phyloP scores from a whole-genome alignment of 2,329 filamentous ascomycete species.

The Colletotrichum trifolii region DNA sequence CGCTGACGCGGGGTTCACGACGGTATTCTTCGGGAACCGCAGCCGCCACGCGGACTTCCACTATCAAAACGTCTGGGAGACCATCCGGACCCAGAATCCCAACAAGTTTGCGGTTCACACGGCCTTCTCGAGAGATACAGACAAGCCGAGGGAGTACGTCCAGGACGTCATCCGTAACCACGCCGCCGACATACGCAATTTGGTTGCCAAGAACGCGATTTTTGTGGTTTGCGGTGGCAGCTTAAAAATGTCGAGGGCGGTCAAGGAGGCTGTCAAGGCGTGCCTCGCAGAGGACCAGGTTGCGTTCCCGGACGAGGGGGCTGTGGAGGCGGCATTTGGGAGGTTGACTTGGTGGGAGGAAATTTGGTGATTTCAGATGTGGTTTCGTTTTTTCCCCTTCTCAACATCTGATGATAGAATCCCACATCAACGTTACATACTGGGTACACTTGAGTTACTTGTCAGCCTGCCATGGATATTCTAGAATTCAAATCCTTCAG shows the following conservation, averaged over 20 bases:
- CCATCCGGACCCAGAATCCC: constrained; percentile 7
- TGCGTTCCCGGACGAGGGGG: constrained; percentile 47
- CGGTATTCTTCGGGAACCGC: constrained; percentile 88
- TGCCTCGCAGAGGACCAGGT: constrained; percentile 53
- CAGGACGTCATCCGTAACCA: constrained; percentile 64
- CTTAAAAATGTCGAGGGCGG: constrained; percentile 68
- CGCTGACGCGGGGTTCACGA: constrained; percentile 42
- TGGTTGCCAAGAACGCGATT: constrained; percentile 55
- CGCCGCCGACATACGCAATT: constrained; percentile 47
- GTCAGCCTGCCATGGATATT: no score
- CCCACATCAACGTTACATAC: no score
- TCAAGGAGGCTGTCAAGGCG: constrained; percentile 63
- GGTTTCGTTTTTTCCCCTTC: no score
- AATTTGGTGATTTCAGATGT: constrained; percentile 59
- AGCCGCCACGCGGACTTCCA: constrained; percentile 82
- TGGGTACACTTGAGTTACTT: no score
- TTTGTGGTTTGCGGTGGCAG: constrained; percentile 68
- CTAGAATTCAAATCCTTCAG: no score
- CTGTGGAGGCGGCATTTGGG: constrained; percentile 49
- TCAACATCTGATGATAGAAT: no score
- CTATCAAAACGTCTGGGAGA: constrained; percentile 80
- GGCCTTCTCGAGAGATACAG: constrained; percentile 60
- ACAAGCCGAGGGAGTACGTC: constrained; percentile 63
- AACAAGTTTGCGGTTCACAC: constrained; percentile 46
- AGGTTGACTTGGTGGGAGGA: constrained; percentile 65